Conservation (phyloP, 1,284 basidiomycete genomes). For the Xerocomus minutiporus region DNA sequence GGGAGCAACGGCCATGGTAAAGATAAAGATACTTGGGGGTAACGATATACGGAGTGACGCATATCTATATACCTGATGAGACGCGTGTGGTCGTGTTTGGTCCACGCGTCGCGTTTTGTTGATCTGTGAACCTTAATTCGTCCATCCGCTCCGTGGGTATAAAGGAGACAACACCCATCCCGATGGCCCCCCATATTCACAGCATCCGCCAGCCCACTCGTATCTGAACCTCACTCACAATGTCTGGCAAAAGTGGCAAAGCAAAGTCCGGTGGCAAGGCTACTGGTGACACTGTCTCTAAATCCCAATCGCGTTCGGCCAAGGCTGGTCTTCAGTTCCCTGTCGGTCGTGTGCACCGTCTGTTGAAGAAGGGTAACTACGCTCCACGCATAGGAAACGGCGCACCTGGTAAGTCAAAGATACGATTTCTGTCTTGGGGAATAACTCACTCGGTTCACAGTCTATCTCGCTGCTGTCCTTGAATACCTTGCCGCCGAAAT, state of each 20-base stretch:
- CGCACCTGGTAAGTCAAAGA: conserved; percentile 41
- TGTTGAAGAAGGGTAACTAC: conserved; percentile 72
- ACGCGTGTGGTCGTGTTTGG: conserved; percentile 45
- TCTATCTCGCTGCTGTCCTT: conserved; percentile 72
- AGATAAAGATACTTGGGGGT: conserved; percentile 37
- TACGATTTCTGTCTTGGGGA: conserved; percentile 8
- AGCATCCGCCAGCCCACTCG: background rate
- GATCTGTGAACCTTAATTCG: conserved; percentile 33
- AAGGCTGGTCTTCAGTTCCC: conserved; percentile 85
- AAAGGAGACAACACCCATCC: conserved; percentile 17
- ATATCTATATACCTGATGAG: conserved; percentile 21
- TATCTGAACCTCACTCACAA: conserved; percentile 32
- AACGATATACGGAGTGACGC: conserved; percentile 8
- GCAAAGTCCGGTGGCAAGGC: conserved; percentile 51
- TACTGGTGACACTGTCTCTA: conserved; percentile 41
- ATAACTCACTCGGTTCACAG: conserved; percentile 29
- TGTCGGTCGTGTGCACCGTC: conserved; percentile 77
- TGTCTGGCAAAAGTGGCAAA: conserved; percentile 60
- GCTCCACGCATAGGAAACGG: conserved; percentile 62
- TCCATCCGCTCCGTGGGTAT: conserved; percentile 22
- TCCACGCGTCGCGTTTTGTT: conserved; percentile 36
- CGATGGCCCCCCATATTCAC: conserved; percentile 6
- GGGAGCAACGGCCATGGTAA: conserved; percentile 20
- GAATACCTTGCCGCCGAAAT: conserved; percentile 76
- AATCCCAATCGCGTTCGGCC: conserved; percentile 72